A percentile compares a stretch with the other conserved stretches of the same genome.
Conservation (phyloP, 805 yeast species). For the Torulaspora quercuum region DNA sequence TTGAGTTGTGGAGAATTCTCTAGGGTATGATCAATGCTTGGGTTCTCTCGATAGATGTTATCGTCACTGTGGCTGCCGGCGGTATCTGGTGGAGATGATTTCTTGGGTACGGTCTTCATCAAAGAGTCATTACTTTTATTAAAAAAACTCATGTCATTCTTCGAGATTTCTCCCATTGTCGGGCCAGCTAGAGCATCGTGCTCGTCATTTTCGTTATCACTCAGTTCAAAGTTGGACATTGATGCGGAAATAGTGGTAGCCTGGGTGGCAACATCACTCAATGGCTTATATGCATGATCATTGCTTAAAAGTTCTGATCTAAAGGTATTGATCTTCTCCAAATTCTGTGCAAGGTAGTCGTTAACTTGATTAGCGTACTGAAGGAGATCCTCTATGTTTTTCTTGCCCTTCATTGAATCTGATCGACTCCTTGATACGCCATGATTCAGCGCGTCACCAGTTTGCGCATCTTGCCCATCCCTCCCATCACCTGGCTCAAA, state of each 20-base stretch:
- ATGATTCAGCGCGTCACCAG: no score
- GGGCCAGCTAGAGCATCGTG: constrained; percentile 3
- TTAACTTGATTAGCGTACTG: constrained; percentile 31
- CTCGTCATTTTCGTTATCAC: constrained; percentile 26
- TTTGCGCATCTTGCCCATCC: constrained; percentile 3
- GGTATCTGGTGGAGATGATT: constrained; percentile 3
- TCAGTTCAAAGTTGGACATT: constrained; percentile 30
- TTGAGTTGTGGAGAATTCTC: constrained; percentile 12
- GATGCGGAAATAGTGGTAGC: constrained; percentile 27
- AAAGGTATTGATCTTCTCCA: constrained; percentile 28
- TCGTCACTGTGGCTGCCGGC: not conserved
- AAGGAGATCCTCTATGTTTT: constrained; percentile 30
- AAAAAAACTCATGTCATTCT: constrained; percentile 1
- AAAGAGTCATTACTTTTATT: constrained; percentile 7
- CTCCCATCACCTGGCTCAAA: constrained; percentile 16
- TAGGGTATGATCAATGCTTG: constrained; percentile 8
- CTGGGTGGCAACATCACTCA: constrained; percentile 21
- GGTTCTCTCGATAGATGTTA: not conserved
- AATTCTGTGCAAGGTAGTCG: constrained; percentile 25
- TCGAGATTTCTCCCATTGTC: constrained; percentile 4
- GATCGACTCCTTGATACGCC: constrained; percentile 10
- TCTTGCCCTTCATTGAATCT: constrained; percentile 12
- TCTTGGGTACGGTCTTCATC: constrained; percentile 7
- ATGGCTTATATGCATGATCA: constrained; percentile 11
- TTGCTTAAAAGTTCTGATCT: constrained; percentile 19